These are phyloP conservation scores for Xylaria sp. DNA, from an alignment of 2,329 filamentous ascomycete species.

Conservation along the genomic window DNA sequence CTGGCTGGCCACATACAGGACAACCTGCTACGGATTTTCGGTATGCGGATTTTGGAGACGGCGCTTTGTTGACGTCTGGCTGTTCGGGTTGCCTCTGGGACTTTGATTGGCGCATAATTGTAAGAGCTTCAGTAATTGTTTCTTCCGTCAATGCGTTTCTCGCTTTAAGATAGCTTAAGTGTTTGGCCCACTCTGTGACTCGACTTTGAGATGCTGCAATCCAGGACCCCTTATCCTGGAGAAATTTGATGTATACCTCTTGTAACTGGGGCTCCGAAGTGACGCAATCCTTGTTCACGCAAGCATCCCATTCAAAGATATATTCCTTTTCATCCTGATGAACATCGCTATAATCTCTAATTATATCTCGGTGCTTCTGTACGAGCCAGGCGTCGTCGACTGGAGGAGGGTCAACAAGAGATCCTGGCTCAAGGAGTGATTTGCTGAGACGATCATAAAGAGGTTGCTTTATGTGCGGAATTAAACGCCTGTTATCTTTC, in stretches of 20 bases:
- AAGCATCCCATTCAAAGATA: slow-evolving; percentile 68
- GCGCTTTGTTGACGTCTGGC: slow-evolving; percentile 39
- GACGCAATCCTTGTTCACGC: slow-evolving; percentile 62
- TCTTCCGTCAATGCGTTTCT: slow-evolving; percentile 60
- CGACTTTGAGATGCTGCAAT: slow-evolving; percentile 60
- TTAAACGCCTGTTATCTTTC: slow-evolving; percentile 53
- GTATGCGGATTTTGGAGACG: slow-evolving; percentile 49
- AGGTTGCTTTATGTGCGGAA: slow-evolving; percentile 63
- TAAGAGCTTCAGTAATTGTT: slow-evolving; percentile 57
- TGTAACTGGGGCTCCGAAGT: slow-evolving; percentile 65
- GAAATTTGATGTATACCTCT: slow-evolving; percentile 63
- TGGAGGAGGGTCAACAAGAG: slow-evolving; percentile 57
- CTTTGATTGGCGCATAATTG: slow-evolving; percentile 58
- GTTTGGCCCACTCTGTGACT: slow-evolving; percentile 66
- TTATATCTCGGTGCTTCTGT: slow-evolving; percentile 68
- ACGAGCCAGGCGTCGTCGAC: slow-evolving; percentile 65
- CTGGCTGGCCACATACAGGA: slow-evolving; percentile 59
- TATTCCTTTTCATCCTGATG: slow-evolving; percentile 66
- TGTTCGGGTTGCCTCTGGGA: slow-evolving; percentile 46
- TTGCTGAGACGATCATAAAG: slow-evolving; percentile 70
- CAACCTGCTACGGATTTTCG: slow-evolving; percentile 60
- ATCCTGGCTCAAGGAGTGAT: slow-evolving; percentile 60
- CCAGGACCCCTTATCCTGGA: slow-evolving; percentile 63
- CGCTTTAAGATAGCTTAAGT: slow-evolving; percentile 62
- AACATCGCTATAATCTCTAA: slow-evolving; percentile 68